These are phyloP conservation scores for Cordia subcordata DNA, from an alignment of 257 asterid genomes.

Conservation along the genomic window DNA sequence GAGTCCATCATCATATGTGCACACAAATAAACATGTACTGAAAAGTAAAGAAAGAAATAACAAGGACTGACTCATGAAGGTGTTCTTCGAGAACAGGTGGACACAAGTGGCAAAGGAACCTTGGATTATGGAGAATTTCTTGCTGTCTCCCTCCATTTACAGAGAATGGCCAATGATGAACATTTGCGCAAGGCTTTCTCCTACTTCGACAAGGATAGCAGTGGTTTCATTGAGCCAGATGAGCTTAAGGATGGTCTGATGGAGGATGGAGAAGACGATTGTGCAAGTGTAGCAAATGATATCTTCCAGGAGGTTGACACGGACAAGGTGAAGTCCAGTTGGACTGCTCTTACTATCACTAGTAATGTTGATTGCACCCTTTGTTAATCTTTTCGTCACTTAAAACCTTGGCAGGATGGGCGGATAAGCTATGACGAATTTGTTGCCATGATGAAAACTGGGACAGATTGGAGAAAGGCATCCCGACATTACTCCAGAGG, in stretches of 20 bases:
- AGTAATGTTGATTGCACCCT: too few relatives aligned
- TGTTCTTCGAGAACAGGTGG: constrained; percentile 33
- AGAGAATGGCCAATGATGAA: constrained; percentile 58
- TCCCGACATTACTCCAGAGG: constrained; percentile 30
- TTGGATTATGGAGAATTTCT: constrained; percentile 53
- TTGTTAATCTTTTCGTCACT: too few relatives aligned
- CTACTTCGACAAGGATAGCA: constrained; percentile 41
- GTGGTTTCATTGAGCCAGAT: constrained; percentile 55
- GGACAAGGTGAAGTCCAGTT: constrained; percentile 34
- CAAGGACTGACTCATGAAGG: neutral
- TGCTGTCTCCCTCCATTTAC: constrained; percentile 50
- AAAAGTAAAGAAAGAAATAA: neutral
- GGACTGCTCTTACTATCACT: too few relatives aligned
- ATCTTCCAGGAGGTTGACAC: constrained; percentile 65
- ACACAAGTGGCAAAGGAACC: constrained; percentile 51
- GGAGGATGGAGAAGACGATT: constrained; percentile 36
- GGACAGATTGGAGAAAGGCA: constrained; percentile 36
- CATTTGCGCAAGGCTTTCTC: constrained; percentile 59
- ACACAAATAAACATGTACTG: neutral
- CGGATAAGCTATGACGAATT: constrained; percentile 31
- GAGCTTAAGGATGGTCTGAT: constrained; percentile 51
- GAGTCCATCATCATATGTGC: constrained; percentile 21
- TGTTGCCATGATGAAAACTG: constrained; percentile 30
- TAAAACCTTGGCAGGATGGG: constrained; percentile 21
- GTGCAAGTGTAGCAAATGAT: constrained; percentile 35